Percentiles rank a stretch among this genome's conserved stretches.
Conservation (phyloP, 768 basidiomycete species). For the Tremella mesenterica region DNA sequence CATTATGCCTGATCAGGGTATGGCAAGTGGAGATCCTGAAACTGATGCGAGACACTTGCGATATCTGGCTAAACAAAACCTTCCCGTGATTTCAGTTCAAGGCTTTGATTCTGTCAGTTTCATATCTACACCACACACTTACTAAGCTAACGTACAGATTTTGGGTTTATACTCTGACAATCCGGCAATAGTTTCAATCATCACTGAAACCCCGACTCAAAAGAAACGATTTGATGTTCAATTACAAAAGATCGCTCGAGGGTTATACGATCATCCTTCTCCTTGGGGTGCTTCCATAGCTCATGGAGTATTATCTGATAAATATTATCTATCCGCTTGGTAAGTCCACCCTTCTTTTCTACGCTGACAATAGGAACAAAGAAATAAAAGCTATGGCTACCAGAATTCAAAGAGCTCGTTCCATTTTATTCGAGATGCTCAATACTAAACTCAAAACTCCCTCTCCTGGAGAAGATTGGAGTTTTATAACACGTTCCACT, state of each 20-base stretch:
- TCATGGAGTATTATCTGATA: conserved; percentile 58
- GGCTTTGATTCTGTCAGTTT: conserved; percentile 40
- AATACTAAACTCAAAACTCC: conserved; percentile 76
- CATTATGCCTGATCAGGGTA: conserved; percentile 38
- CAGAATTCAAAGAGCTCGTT: conserved; percentile 86
- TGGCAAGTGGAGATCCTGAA: conserved; percentile 35
- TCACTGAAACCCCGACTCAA: conserved; percentile 27
- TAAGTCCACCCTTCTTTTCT: conserved; percentile 43
- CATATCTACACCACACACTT: background rate
- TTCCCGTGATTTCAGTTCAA: conserved; percentile 39
- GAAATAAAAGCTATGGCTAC: conserved; percentile 95
- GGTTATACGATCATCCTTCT: conserved; percentile 40
- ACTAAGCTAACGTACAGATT: conserved; percentile 20
- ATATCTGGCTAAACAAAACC: conserved; percentile 38
- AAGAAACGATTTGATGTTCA: conserved; percentile 41
- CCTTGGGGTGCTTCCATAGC: conserved; percentile 41
- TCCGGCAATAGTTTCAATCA: conserved; percentile 41
- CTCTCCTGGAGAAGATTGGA: conserved; percentile 62
- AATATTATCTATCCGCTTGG: conserved; percentile 75
- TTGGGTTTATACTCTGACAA: conserved; percentile 44
- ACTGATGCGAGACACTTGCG: conserved; percentile 38
- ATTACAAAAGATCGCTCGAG: conserved; percentile 32
- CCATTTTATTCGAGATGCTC: conserved; percentile 67
- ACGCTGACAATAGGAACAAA: conserved; percentile 50
- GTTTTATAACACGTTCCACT: conserved; percentile 87